These are phyloP conservation scores for Hemisphaericaspora subhashii DNA, from an alignment of 1,139 yeast genomes.

Conservation along the genomic window DNA sequence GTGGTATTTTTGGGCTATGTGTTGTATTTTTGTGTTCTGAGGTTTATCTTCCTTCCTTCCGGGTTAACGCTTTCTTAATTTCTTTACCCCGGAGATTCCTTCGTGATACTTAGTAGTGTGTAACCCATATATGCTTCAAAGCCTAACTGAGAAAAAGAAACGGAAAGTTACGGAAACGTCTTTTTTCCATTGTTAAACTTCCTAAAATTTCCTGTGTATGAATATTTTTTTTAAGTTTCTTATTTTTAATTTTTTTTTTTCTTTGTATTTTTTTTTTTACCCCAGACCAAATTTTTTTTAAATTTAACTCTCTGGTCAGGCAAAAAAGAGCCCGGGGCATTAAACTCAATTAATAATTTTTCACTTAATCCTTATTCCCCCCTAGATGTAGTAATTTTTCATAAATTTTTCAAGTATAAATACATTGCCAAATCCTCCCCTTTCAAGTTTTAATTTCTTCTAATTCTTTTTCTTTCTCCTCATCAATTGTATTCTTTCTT, in stretches of 20 bases:
- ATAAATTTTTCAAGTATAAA: slow-evolving; percentile 5
- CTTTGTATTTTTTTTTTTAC: slow-evolving; percentile 2
- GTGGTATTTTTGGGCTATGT: no score
- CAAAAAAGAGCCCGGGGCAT: slow-evolving; percentile 1
- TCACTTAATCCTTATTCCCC: background rate
- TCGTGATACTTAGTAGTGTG: no score
- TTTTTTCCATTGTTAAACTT: background rate
- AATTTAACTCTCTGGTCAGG: no score
- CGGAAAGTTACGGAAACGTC: slow-evolving; percentile 9
- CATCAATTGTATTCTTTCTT: background rate
- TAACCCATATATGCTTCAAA: no score
- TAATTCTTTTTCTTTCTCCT: slow-evolving; percentile 2
- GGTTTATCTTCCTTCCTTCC: background rate
- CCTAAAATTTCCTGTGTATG: background rate
- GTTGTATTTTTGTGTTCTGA: background rate
- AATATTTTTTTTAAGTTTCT: background rate
- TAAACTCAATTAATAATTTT: background rate
- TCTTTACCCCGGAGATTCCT: background rate
- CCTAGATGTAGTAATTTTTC: no score
- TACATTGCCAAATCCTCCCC: slow-evolving; percentile 4
- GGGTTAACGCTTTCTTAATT: no score
- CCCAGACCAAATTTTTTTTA: slow-evolving; percentile 8
- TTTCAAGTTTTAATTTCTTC: background rate
- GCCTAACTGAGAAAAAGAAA: slow-evolving; percentile 1
- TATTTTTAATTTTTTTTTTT: slow-evolving; percentile 3